phyloP scores from a whole-genome alignment of 169 alveolate genomes.

The Plasmodium cynomolgi region DNA sequence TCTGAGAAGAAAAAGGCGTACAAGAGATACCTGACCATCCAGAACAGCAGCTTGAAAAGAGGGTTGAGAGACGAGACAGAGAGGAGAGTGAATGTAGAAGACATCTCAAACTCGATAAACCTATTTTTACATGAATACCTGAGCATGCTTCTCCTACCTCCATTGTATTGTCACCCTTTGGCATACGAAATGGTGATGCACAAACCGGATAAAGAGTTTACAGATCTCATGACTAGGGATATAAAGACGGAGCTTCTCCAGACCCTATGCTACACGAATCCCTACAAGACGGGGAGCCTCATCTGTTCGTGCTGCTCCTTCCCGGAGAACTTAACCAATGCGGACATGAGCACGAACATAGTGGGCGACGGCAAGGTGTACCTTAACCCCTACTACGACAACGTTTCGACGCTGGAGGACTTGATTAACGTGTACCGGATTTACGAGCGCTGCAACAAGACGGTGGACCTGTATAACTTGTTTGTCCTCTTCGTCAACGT shows the following conservation, averaged over 20 bases:
- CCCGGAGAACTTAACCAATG: background rate
- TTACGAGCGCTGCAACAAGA: conserved; percentile 50
- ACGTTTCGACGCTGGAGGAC: conserved; percentile 36
- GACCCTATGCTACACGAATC: conserved; percentile 49
- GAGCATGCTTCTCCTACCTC: conserved; percentile 37
- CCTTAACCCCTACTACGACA: conserved; percentile 53
- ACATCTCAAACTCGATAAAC: conserved; percentile 9
- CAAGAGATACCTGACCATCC: conserved; percentile 43
- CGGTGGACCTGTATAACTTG: conserved; percentile 29
- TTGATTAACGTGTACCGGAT: conserved; percentile 35
- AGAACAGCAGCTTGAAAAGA: conserved; percentile 1
- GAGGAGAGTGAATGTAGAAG: conserved; percentile 11
- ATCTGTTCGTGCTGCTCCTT: conserved; percentile 58
- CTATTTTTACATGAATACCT: conserved; percentile 37
- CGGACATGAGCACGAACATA: conserved; percentile 18
- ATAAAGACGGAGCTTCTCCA: conserved; percentile 41
- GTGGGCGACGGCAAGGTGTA: conserved; percentile 16
- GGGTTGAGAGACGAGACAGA: background rate
- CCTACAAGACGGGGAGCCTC: conserved; percentile 56
- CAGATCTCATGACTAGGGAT: conserved; percentile 60
- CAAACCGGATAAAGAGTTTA: conserved; percentile 57
- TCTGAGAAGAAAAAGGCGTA: conserved; percentile 8
- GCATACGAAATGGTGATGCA: conserved; percentile 38
- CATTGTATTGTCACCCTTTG: conserved; percentile 38
- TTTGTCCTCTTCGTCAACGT: conserved; percentile 33